Percentiles rank a stretch among this genome's conserved stretches.
These are phyloP conservation scores for Manihot esculenta DNA, from an alignment of 441 rosid genomes.

Conservation along the genomic window DNA sequence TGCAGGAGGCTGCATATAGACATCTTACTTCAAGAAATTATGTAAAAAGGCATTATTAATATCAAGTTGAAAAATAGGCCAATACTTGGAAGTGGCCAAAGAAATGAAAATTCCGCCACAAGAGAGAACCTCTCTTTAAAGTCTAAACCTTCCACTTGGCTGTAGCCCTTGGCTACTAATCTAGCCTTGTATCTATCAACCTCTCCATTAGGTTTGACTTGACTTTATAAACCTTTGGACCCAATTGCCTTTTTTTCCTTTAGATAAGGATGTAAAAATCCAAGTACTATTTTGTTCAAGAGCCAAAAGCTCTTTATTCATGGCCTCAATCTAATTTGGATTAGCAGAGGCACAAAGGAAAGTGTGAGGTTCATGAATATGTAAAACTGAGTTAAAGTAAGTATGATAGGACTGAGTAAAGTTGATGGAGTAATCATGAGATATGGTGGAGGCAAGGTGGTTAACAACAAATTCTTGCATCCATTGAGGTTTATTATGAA, in stretches of 20 bases:
- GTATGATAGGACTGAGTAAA: no score
- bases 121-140: background rate
- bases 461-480: no score
- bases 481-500: no score
- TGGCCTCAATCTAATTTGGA: background rate
- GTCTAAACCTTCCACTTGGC: background rate
- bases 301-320: background rate
- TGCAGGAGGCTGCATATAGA: no score
- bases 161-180: background rate
- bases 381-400: no score
- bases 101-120: background rate
- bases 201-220: background rate
- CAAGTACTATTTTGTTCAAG: background rate
- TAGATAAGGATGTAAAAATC: background rate
- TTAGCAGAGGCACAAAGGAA: background rate
- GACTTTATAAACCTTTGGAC: background rate
- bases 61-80: background rate
- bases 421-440: no score
- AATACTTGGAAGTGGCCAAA: background rate
- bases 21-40: no score
- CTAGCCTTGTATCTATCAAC: background rate
- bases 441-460: no score
- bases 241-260: background rate
- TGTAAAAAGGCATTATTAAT: no score
- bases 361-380: background rate